Conservation (phyloP, 768 basidiomycete species). For the Cyclocybe aegerita region DNA sequence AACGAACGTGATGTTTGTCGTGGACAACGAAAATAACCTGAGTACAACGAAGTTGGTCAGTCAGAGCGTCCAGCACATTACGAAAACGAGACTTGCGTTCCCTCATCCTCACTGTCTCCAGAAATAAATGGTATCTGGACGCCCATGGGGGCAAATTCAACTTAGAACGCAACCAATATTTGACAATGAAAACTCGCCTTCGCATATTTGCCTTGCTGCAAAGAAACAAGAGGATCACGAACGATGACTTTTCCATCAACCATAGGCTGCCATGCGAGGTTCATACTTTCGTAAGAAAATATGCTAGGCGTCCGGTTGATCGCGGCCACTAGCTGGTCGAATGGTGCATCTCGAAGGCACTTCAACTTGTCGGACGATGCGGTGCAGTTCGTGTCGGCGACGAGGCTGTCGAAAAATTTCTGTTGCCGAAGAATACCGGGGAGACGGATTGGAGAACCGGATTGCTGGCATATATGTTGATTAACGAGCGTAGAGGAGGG, state of each 20-base stretch:
- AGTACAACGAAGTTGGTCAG: too few species aligned
- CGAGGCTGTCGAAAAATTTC: conserved; percentile 27
- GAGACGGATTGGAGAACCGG: conserved; percentile 13
- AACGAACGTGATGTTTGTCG: conserved; percentile 21
- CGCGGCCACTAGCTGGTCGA: conserved; percentile 25
- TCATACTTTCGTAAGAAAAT: conserved; percentile 26
- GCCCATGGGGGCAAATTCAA: conserved; percentile 2
- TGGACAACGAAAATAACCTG: conserved; percentile 19
- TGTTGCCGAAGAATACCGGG: conserved; percentile 10
- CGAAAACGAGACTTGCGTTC: conserved; percentile 28
- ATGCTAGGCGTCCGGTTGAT: conserved; percentile 30
- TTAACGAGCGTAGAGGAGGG: not conserved
- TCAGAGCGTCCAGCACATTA: not conserved
- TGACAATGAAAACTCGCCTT: conserved; percentile 13
- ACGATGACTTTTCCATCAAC: conserved; percentile 36
- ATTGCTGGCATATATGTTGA: conserved; percentile 11
- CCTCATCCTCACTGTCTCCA: conserved; percentile 40
- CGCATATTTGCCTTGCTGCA: conserved; percentile 30
- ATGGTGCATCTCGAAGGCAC: conserved; percentile 33
- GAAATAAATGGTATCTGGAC: conserved; percentile 22
- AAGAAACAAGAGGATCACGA: conserved; percentile 21
- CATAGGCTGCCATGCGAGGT: conserved; percentile 31
- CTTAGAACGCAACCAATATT: not conserved
- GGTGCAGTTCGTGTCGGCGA: conserved; percentile 27
- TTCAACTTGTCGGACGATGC: conserved; percentile 23